Conservation (phyloP, 768 basidiomycete genomes). For the Amanita pallidorosea region DNA sequence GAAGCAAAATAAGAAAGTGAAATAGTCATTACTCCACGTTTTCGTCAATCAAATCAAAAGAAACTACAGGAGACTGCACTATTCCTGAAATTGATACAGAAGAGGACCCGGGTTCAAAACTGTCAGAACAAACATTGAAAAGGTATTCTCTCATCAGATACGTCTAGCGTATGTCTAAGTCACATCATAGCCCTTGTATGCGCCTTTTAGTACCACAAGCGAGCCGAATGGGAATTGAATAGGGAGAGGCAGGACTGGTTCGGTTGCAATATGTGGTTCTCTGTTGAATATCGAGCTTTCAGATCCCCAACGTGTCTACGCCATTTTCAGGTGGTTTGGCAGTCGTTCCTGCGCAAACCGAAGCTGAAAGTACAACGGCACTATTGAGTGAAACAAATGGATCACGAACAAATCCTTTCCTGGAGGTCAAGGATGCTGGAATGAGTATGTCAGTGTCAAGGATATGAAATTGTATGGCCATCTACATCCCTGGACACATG, state of each 20-base stretch:
- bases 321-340: neutral
- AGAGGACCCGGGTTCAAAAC: no score
- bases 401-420: neutral
- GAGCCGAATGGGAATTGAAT: constrained; percentile 57
- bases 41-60: no score
- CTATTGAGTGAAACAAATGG: neutral
- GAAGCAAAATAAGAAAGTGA: no score
- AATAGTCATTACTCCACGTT: no score
- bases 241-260: constrained; percentile 71
- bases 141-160: neutral
- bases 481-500: neutral
- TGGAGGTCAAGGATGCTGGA: neutral
- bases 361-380: no score
- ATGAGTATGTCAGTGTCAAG: neutral
- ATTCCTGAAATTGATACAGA: no score
- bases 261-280: constrained; percentile 52
- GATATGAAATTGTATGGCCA: neutral
- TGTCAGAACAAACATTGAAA: neutral
- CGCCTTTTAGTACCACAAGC: constrained; percentile 39
- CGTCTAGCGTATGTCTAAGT: constrained; percentile 19
- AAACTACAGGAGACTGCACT: no score
- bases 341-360: no score
- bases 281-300: constrained; percentile 12
- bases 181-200: constrained; percentile 21
- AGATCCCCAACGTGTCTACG: neutral